Evolutionary conservation across 2,329 filamentous ascomycete species (phyloP).

Genomic region (Furcasterigmium furcatum): DNA sequence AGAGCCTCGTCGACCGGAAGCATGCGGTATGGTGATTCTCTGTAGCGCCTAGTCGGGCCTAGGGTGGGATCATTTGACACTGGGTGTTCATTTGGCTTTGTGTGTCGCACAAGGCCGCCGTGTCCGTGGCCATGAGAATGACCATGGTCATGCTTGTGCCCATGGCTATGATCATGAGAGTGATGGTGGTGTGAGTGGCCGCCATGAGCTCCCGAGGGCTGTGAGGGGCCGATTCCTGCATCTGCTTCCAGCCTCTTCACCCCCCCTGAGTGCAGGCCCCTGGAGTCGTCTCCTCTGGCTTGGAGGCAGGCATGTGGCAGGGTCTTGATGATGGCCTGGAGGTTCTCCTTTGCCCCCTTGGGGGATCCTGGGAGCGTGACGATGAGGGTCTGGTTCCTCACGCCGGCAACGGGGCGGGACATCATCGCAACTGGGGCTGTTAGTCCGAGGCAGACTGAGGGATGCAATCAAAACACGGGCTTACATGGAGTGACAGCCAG

Average conservation of each 20-base stretch:
- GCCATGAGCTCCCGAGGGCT: slow-evolving; percentile 19
- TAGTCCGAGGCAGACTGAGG: slow-evolving; percentile 10
- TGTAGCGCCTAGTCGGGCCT: slow-evolving; percentile 67
- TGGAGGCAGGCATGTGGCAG: slow-evolving; percentile 93
- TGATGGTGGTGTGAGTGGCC: slow-evolving; percentile 52
- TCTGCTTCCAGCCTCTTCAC: slow-evolving; percentile 81
- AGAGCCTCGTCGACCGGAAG: slow-evolving; percentile 81
- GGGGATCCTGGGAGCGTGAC: slow-evolving; percentile 91
- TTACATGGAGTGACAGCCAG: slow-evolving; percentile 84
- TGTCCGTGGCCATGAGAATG: slow-evolving; percentile 58
- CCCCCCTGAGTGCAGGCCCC: slow-evolving; percentile 75
- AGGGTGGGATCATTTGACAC: slow-evolving; percentile 59
- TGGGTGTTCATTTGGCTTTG: slow-evolving; percentile 54
- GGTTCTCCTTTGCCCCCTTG: slow-evolving; percentile 91
- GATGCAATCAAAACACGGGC: slow-evolving; percentile 23
- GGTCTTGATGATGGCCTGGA: slow-evolving; percentile 84
- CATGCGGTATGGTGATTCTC: slow-evolving; percentile 91
- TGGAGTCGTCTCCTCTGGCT: slow-evolving; percentile 78
- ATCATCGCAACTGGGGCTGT: slow-evolving; percentile 78
- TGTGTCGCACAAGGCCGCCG: slow-evolving; percentile 69
- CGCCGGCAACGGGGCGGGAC: slow-evolving; percentile 88
- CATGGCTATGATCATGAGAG: slow-evolving; percentile 50
- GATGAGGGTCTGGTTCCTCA: slow-evolving; percentile 77
- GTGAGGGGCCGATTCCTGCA: slow-evolving; percentile 54
- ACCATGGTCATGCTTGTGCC: slow-evolving; percentile 44